Evolutionary conservation across 306 rosid species (phyloP), one percentile per base, ranked within the genome.

Genomic region (Malus sieversii): DNA sequence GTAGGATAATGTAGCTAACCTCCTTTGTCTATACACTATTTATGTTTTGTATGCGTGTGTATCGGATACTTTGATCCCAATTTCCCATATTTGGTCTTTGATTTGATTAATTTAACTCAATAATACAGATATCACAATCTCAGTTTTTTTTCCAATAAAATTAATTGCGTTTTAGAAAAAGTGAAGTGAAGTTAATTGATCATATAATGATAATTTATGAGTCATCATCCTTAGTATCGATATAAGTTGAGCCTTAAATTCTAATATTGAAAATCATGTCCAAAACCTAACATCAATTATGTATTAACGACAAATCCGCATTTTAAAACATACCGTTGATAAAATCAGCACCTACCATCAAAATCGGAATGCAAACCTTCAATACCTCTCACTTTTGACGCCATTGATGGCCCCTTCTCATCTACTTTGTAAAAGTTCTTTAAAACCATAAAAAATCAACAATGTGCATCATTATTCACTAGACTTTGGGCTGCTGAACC

Each of bases 351-450:
- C 18, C 23, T 8, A 48, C 42, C 42, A 33, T 30, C 53, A 16
- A 25, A 52, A 23, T 48, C 68, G 29, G 25, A 68, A 33, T 45
- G 75, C 53, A 70, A 44, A 64, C 58, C 64, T 75, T 10, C 73
- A 22, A 45, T 68, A 25, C 35, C 25, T 33, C 76, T 62, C 46
- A 29, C 84, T 63, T 38, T 35, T 51, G 53, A 67, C 4, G 77
- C 35, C 78, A 77, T 45, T 63, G 81, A 78, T 72, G 78, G 79
- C 45, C 63, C 69, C 76, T 11, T 71, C 70, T 76, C 62, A 79
- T 82, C 85, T 78, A 78, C 77, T 32, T 48, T 48, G 30, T 53
- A 46, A 57, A 65, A 44, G 52, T 76, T 57, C 3, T 64, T 25
- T 53, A 71, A 72, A 33, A 42, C 63, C 65, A 33, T 4, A 15